Evolutionary conservation across 306 rosid species (phyloP).

Genomic region (Benincasa hispida): DNA sequence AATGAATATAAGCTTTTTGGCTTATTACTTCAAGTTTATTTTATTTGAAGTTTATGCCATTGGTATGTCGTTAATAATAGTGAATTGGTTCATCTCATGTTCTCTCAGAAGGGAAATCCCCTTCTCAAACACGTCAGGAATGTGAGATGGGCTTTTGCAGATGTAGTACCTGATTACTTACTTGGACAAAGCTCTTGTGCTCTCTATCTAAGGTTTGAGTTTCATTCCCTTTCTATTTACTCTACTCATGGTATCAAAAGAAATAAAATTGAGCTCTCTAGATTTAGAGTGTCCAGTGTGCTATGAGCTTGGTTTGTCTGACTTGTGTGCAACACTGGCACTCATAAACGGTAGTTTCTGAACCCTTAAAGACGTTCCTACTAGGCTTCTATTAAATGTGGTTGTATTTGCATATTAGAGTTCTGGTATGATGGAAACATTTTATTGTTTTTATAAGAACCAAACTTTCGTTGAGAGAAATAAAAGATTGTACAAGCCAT

Average conservation of each 20-base stretch:
- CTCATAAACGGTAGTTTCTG: background rate
- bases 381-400: background rate
- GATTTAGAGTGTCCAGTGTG: background rate
- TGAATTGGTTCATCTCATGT: background rate
- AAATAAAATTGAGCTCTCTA: background rate
- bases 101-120: slow-evolving; percentile 76
- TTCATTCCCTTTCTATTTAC: background rate
- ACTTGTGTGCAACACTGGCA: background rate
- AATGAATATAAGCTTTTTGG: background rate
- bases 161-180: slow-evolving; percentile 75
- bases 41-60: background rate
- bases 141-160: slow-evolving; percentile 88
- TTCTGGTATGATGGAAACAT: background rate
- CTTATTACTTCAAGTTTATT: background rate
- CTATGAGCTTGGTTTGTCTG: background rate
- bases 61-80: background rate
- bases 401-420: background rate
- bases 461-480: background rate
- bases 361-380: too few relatives aligned
- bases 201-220: slow-evolving; percentile 71
- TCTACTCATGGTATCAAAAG: background rate
- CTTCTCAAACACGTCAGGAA: slow-evolving; percentile 90
- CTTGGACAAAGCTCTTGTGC: slow-evolving; percentile 90
- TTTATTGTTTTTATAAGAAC: background rate
- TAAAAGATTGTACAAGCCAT: background rate